Evolutionary conservation across 2,329 filamentous ascomycete species (phyloP), one percentile per base, ranked within the genome.

Genomic region (Colletotrichum filicis): DNA sequence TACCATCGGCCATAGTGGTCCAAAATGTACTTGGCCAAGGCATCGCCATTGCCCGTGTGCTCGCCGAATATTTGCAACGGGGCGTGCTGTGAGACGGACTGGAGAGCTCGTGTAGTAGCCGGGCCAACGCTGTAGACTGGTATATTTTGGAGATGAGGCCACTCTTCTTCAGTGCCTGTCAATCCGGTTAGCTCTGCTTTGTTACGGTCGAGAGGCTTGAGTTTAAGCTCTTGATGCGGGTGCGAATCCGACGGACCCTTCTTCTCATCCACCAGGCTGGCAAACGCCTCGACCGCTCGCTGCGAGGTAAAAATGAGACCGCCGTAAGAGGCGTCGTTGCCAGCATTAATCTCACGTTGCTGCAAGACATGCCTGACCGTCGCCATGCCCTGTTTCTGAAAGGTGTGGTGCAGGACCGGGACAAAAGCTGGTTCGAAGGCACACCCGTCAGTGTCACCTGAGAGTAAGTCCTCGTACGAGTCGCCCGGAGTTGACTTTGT

Each of bases 221-320:
- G 11, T 35, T 35, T 11, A 35, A 35, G 32, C 26, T n/a, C n/a
- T 3, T 14, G 7, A 52, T 42, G 37, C 49, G 86, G 78, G 73
- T 49, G 85, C 83, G 19, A 46, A 28, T 6, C 60, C 30, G 26
- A 62, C 77, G 75, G 74, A 82, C 82, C 83, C 79, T 83, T 83
- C 28, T 89, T 84, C 37, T 90, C 88, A 16, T 87, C 83, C 0
- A 95, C 87, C 9, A 94, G 83, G 58, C 88, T 85, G 4, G 89
- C 84, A 78, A 97, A 95, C 0, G 92, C 93, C 80, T 97, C 94
- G 2, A 97, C 94, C 1, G 94, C 93, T 61, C 94, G 89, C 80
- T 97, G 94, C 8, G 93, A 95, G 1, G 94, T 97, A 79, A 97
- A 96, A 62, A 97, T 92, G 71, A 96, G 83, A n/a, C 93, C 94